A percentile compares a stretch with the other conserved stretches of the same genome.
Evolutionary conservation across 441 rosid species (phyloP).

Genomic region (Capsella rubella): DNA sequence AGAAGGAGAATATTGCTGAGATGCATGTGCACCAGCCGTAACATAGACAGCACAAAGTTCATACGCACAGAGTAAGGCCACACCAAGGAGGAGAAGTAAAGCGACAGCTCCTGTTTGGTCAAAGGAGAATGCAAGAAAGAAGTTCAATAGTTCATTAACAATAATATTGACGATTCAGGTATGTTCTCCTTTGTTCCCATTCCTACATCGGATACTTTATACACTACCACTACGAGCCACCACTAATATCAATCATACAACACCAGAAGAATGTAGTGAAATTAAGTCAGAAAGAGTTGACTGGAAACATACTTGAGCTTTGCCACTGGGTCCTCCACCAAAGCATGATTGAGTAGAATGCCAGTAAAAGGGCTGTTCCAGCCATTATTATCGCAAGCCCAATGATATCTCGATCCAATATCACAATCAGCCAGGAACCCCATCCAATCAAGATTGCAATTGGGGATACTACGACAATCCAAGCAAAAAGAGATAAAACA

Average conservation of each 20-base stretch:
- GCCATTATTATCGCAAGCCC: conserved; percentile 99
- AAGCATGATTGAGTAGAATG: conserved; percentile 99
- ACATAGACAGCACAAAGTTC: conserved; percentile 99
- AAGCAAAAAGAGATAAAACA: conserved; percentile 75
- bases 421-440: conserved; percentile 90
- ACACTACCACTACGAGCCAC: conserved; percentile 12
- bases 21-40: conserved; percentile 88
- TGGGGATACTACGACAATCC: conserved; percentile 91
- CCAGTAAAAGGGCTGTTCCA: conserved; percentile 94
- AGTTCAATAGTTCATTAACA: conserved; percentile 9
- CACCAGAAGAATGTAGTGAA: not conserved
- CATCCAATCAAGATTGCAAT: conserved; percentile 81
- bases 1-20: conserved; percentile 94
- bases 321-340: conserved; percentile 99
- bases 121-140: conserved; percentile 37
- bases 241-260: not conserved
- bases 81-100: conserved; percentile 97
- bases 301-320: conserved; percentile 83
- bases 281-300: not conserved
- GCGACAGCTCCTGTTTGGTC: conserved; percentile 88
- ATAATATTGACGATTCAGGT: not conserved
- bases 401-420: conserved; percentile 86
- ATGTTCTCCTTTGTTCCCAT: conserved; percentile 13
- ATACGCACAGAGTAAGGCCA: conserved; percentile 94
- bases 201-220: not conserved